A percentile compares a stretch with the other conserved stretches of the same genome.
These are phyloP conservation scores for Boletus rufocinnamomeus DNA, from an alignment of 768 basidiomycete species.

Conservation along the genomic window DNA sequence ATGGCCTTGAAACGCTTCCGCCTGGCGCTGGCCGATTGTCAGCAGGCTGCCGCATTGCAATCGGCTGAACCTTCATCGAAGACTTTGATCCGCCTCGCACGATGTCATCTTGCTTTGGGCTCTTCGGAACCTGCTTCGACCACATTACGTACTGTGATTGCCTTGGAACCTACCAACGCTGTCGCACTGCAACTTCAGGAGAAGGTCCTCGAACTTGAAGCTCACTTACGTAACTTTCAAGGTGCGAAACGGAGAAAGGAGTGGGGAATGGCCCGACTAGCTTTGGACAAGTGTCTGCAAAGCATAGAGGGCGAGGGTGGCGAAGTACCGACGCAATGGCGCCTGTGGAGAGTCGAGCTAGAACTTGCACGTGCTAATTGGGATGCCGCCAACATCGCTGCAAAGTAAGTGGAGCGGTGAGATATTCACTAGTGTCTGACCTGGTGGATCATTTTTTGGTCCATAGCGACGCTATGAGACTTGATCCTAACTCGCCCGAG, in stretches of 20 bases:
- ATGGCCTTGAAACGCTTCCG: slow-evolving; percentile 81
- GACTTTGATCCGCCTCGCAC: slow-evolving; percentile 78
- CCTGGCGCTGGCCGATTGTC: slow-evolving; percentile 76
- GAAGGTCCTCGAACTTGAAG: slow-evolving; percentile 61
- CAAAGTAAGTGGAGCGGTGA: slow-evolving; percentile 55
- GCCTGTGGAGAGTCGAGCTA: slow-evolving; percentile 75
- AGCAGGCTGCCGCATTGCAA: slow-evolving; percentile 69
- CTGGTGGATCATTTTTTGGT: not conserved
- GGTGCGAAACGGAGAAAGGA: slow-evolving; percentile 57
- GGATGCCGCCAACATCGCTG: slow-evolving; percentile 73
- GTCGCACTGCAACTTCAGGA: slow-evolving; percentile 60
- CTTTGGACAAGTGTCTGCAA: slow-evolving; percentile 75
- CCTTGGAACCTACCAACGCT: slow-evolving; percentile 62
- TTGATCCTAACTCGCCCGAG: slow-evolving; percentile 75
- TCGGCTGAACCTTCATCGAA: slow-evolving; percentile 62
- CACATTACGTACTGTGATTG: slow-evolving; percentile 60
- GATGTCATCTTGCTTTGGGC: slow-evolving; percentile 83
- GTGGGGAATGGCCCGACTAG: slow-evolving; percentile 78
- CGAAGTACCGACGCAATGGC: slow-evolving; percentile 78
- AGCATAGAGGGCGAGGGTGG: slow-evolving; percentile 74
- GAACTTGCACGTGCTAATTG: slow-evolving; percentile 69
- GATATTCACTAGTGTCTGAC: slow-evolving; percentile 6
- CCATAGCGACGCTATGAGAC: slow-evolving; percentile 70
- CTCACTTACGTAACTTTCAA: slow-evolving; percentile 66
- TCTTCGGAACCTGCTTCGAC: slow-evolving; percentile 65